Evolutionary conservation across 2,329 filamentous ascomycete species (phyloP), one percentile per base, ranked within the genome.

Genomic region (Cercospora zeina): DNA sequence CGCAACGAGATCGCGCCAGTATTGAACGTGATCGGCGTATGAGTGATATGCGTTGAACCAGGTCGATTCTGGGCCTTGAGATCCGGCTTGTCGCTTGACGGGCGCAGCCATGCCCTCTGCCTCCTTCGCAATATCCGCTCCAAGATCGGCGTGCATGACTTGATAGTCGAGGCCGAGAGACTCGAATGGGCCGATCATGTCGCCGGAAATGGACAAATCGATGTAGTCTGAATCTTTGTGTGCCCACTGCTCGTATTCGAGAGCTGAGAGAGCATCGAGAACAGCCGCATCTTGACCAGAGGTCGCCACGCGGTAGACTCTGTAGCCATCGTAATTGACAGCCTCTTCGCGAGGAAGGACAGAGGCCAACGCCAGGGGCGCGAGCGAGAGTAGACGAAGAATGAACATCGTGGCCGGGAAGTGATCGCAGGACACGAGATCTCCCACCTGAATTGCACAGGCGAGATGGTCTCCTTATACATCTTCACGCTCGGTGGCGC

Each of bases 11-110:
- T 70, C 68, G 10, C 63, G 62, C 62, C 66, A 66, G 60, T 67
- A 70, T 19, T 66, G 62, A 7, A 70, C 58, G 59, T 70, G 68
- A n/a, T 70, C 67, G 4, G 63, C 65, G 59, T 70, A 70, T 0
- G 66, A 61, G 59, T 70, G 68, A 54, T 70, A 70, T 27, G 64
- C 61, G 11, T 70, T 61, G 54, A 63, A 70, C 67, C 67, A 70
- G 2, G 64, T 62, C n/a, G 63, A 59, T 16, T 56, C 50, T 7
- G 68, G 68, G 7, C 56, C 56, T 27, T 69, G 61, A 9, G 57
- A 51, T 14, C 63, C 65, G n/a, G 54, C 50, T 27, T 63, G 61
- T 53, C 63, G 27, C 30, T 59, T 62, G 4, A 62, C 54, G 55
- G 65, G 57, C n/a, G 61, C 42, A 5, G 61, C 50, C 19, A 58